These are phyloP conservation scores for Gymnopilus junonius DNA, from an alignment of 768 basidiomycete genomes.

Conservation along the genomic window DNA sequence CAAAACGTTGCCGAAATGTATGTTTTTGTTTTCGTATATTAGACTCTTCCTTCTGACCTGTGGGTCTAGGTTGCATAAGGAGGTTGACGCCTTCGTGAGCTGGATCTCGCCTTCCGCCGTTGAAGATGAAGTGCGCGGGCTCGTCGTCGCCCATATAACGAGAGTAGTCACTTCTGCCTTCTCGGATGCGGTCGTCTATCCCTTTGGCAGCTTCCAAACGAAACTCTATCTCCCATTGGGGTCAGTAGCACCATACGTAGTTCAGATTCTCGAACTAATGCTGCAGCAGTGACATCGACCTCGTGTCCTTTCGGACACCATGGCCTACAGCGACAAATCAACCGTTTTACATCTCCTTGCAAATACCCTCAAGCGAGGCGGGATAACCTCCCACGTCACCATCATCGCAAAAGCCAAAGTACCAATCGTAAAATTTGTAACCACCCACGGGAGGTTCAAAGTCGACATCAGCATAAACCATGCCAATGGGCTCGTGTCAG, in stretches of 20 bases:
- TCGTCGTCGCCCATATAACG: constrained; percentile 72
- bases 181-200: constrained; percentile 78
- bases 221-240: constrained; percentile 92
- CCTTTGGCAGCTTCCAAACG: constrained; percentile 94
- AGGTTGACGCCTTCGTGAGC: constrained; percentile 82
- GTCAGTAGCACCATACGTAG: constrained; percentile 47
- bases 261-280: constrained; percentile 18
- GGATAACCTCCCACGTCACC: constrained; percentile 77
- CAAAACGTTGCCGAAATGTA: constrained; percentile 85
- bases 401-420: constrained; percentile 95
- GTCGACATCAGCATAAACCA: constrained; percentile 97
- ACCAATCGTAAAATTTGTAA: constrained; percentile 95
- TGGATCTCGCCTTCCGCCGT: constrained; percentile 87
- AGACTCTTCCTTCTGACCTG: constrained; percentile 9
- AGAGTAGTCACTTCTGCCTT: constrained; percentile 66
- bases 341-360: constrained; percentile 79
- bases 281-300: constrained; percentile 83
- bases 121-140: constrained; percentile 85
- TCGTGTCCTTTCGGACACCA: constrained; percentile 82
- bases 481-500: constrained; percentile 79
- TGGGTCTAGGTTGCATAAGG: constrained; percentile 72
- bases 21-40: constrained; percentile 39
- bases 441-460: constrained; percentile 77
- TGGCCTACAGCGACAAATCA: constrained; percentile 73
- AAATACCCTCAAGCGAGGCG: constrained; percentile 70